Conservation (phyloP, 805 yeast genomes). For the Spathaspora sp. region DNA sequence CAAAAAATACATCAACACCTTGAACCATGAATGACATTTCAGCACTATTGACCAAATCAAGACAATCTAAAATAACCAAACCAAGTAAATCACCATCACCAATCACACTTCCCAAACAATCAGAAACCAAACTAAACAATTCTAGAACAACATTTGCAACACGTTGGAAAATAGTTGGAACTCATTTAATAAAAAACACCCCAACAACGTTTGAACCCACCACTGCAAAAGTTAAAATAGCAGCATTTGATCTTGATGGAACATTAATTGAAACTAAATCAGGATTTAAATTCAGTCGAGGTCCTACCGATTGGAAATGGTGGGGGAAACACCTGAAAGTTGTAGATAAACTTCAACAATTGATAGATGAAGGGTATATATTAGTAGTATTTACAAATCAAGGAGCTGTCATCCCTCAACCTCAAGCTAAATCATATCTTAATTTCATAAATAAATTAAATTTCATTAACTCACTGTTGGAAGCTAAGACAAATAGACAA, state of each 20-base stretch:
- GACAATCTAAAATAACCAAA: not conserved
- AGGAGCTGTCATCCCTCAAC: conserved; percentile 55
- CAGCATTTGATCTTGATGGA: conserved; percentile 83
- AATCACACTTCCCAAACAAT: not conserved
- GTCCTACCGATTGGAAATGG: conserved; percentile 73
- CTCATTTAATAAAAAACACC: conserved; percentile 40
- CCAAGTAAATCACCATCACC: not conserved
- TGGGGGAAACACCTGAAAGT: conserved; percentile 16
- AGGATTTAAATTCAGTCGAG: conserved; percentile 53
- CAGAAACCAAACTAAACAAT: not conserved
- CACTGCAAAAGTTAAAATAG: conserved; percentile 35
- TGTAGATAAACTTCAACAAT: conserved; percentile 16
- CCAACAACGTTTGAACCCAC: conserved; percentile 20
- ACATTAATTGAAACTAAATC: conserved; percentile 69
- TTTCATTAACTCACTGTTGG: conserved; percentile 28
- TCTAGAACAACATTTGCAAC: conserved; percentile 1
- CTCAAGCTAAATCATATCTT: conserved; percentile 27
- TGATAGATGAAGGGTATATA: conserved; percentile 23
- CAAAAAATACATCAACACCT: no score
- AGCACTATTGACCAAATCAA: not conserved
- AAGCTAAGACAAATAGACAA: conserved; percentile 13
- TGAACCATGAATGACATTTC: not conserved
- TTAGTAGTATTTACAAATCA: conserved; percentile 85
- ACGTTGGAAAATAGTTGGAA: conserved; percentile 28
- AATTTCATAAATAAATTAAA: conserved; percentile 42